These are phyloP conservation scores for Aspergillus sergii DNA, from an alignment of 2,329 filamentous ascomycete genomes.

Conservation along the genomic window DNA sequence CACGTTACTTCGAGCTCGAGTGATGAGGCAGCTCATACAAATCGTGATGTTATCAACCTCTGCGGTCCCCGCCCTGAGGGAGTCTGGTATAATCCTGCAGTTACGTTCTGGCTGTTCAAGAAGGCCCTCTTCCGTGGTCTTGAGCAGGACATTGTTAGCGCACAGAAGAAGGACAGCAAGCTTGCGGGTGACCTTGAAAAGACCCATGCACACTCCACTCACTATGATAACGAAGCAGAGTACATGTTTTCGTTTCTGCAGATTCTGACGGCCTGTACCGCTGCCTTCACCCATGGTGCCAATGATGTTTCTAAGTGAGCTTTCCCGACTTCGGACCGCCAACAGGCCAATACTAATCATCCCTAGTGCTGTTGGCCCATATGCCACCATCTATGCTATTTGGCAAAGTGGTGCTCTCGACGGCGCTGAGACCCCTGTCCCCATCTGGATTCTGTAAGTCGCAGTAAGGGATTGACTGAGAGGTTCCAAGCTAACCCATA, in stretches of 20 bases:
- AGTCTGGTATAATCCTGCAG: constrained; percentile 7
- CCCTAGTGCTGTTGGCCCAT: constrained; percentile 19
- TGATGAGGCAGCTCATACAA: no score
- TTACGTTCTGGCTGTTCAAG: constrained; percentile 19
- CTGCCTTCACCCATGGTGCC: constrained; percentile 22
- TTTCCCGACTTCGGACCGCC: neutral
- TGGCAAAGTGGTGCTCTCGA: constrained; percentile 11
- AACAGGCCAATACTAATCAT: neutral
- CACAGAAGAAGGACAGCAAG: constrained; percentile 20
- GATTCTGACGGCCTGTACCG: constrained; percentile 19
- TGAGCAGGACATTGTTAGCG: constrained; percentile 18
- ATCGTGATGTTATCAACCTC: no score
- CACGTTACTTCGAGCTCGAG: no score
- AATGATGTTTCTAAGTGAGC: constrained; percentile 23
- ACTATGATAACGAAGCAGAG: constrained; percentile 21
- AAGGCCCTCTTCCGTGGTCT: constrained; percentile 19
- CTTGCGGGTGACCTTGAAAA: constrained; percentile 20
- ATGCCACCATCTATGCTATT: constrained; percentile 21
- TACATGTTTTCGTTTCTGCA: constrained; percentile 24
- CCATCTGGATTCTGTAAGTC: constrained; percentile 22
- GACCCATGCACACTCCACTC: constrained; percentile 17
- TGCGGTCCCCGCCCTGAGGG: neutral
- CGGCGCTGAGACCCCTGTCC: constrained; percentile 16
- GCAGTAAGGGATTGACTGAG: no score
- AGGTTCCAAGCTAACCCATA: no score